Evolutionary conservation across 371 early-diverging fungal species (phyloP).

Genomic region (Parasitella parasitica): DNA sequence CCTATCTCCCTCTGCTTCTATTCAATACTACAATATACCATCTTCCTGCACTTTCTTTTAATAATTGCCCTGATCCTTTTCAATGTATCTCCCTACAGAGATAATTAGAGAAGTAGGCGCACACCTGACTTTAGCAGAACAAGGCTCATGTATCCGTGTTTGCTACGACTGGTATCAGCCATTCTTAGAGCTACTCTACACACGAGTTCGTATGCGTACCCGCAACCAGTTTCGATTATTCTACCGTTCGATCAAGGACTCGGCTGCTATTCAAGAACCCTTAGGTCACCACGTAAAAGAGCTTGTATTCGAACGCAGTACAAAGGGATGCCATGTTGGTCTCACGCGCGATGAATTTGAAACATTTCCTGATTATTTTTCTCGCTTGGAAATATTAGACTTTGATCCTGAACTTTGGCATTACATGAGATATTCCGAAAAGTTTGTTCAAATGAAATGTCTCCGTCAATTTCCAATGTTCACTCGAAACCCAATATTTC

Average conservation of each 20-base stretch:
- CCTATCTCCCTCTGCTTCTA: background rate
- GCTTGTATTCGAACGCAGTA: background rate
- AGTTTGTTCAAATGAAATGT: background rate
- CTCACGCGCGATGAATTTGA: constrained; percentile 28
- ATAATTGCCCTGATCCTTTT: background rate
- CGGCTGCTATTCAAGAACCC: constrained; percentile 9
- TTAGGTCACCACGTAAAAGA: constrained; percentile 20
- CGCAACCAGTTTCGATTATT: constrained; percentile 26
- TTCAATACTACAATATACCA: background rate
- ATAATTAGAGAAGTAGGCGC: constrained; percentile 24
- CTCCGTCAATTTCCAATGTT: constrained; percentile 13
- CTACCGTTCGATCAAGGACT: constrained; percentile 14
- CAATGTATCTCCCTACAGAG: constrained; percentile 24
- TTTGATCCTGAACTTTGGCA: constrained; percentile 29
- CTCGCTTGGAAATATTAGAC: constrained; percentile 8
- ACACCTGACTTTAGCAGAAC: constrained; percentile 20
- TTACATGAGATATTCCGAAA: constrained; percentile 16
- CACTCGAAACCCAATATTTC: constrained; percentile 2
- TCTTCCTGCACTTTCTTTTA: background rate
- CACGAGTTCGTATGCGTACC: constrained; percentile 10
- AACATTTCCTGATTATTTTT: constrained; percentile 15
- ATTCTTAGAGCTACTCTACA: constrained; percentile 22
- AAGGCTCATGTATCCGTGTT: constrained; percentile 23
- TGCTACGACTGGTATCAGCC: constrained; percentile 26
- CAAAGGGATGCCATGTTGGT: constrained; percentile 3